These are phyloP conservation scores for Coccomyxa subellipsoidea DNA, from an alignment of 163 green algal species.

Conservation along the genomic window DNA sequence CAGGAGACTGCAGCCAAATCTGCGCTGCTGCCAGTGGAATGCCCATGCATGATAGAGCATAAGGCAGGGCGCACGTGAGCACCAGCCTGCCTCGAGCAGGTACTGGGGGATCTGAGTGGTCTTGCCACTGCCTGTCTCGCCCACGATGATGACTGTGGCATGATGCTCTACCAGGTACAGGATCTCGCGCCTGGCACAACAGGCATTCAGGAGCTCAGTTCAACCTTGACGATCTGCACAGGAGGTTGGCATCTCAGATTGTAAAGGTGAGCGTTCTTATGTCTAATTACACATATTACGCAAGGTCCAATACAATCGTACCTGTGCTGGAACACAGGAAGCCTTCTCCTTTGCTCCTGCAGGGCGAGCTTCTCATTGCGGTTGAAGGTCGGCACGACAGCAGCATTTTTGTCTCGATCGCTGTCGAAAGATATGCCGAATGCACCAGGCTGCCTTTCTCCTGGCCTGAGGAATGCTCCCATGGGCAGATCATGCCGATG, in stretches of 20 bases:
- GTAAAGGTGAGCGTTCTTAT: too few relatives aligned
- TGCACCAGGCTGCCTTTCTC: constrained; percentile 16
- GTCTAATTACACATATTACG: not conserved
- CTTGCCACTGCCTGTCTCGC: constrained; percentile 80
- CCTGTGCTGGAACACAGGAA: constrained; percentile 31
- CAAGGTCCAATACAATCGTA: not conserved
- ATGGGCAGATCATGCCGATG: too few relatives aligned
- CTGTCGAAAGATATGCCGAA: constrained; percentile 55
- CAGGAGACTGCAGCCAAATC: too few relatives aligned
- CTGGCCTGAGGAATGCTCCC: constrained; percentile 38
- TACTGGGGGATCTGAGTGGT: constrained; percentile 84
- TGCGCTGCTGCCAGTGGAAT: too few relatives aligned
- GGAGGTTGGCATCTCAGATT: too few relatives aligned
- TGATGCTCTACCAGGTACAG: constrained; percentile 43
- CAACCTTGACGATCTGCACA: too few relatives aligned
- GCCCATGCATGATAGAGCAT: too few relatives aligned
- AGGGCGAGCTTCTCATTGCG: constrained; percentile 32
- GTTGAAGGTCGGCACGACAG: constrained; percentile 27
- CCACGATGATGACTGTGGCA: constrained; percentile 30
- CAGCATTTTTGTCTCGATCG: constrained; percentile 25
- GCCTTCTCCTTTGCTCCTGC: constrained; percentile 22
- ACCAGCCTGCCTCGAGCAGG: constrained; percentile 74
- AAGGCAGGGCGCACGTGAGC: constrained; percentile 19
- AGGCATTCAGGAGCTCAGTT: too few relatives aligned
- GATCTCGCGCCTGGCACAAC: constrained; percentile 20